These are phyloP conservation scores for Pachysandra terminalis DNA, from an alignment of 164 flowering plant species.

Conservation along the genomic window DNA sequence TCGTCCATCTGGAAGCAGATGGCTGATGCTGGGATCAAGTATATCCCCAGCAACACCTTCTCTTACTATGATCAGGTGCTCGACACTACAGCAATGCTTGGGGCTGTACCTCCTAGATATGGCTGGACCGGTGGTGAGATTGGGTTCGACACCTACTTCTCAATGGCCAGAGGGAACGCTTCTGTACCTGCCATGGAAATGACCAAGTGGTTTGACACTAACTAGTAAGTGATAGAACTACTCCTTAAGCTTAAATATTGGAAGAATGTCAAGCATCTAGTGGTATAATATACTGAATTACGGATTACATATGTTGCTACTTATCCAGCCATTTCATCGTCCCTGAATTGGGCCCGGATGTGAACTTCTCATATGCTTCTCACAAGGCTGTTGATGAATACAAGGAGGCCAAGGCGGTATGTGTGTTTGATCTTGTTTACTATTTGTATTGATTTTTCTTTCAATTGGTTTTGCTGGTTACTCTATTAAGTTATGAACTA, in stretches of 20 bases:
- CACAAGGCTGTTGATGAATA: too few relatives aligned
- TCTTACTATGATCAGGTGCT: slow-evolving; percentile 28
- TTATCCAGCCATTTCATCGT: slow-evolving; percentile 29
- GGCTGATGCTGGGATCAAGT: too few relatives aligned
- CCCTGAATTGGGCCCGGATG: slow-evolving; percentile 29
- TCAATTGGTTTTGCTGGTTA: too few relatives aligned
- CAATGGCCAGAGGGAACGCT: slow-evolving; percentile 32
- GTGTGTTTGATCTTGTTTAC: slow-evolving; percentile 20
- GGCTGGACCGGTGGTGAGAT: slow-evolving; percentile 30
- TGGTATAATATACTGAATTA: not conserved
- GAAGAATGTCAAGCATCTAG: not conserved
- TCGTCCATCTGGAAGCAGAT: slow-evolving; percentile 31
- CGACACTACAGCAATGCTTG: slow-evolving; percentile 32
- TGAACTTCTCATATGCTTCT: slow-evolving; percentile 30
- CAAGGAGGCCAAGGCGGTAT: too few relatives aligned
- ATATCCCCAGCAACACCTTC: slow-evolving; percentile 30
- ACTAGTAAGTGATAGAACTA: slow-evolving; percentile 16
- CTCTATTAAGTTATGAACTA: too few relatives aligned
- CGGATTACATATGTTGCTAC: not conserved
- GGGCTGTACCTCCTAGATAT: slow-evolving; percentile 27
- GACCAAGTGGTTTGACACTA: too few relatives aligned
- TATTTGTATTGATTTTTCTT: too few relatives aligned
- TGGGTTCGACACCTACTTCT: slow-evolving; percentile 28
- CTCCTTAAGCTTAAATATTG: not conserved
- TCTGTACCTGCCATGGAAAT: slow-evolving; percentile 29